A percentile compares a stretch with the other conserved stretches of the same genome.
phyloP scores from a whole-genome alignment of 1,139 yeast genomes.

The Candida tetrigidarum region DNA sequence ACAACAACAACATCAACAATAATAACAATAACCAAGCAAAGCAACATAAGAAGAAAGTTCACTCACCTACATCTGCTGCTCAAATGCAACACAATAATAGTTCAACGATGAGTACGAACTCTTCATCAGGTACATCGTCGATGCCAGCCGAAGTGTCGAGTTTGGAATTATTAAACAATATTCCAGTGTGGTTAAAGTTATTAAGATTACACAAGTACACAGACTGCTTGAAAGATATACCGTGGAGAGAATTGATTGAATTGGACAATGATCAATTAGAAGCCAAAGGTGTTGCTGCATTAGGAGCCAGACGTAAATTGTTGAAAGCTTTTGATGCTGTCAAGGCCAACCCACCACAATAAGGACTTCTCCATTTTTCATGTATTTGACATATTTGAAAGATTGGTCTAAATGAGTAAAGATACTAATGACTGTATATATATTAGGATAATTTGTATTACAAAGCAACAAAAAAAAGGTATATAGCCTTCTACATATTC shows the following conservation, averaged over 20 bases:
- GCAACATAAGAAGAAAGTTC: conserved; percentile 13
- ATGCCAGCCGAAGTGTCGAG: conserved; percentile 72
- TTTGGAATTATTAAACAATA: conserved; percentile 66
- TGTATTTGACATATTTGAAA: conserved; percentile 16
- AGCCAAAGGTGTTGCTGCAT: conserved; percentile 83
- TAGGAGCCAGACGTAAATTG: conserved; percentile 93
- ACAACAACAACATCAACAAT: conserved; percentile 15
- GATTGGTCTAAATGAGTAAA: neutral
- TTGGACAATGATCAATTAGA: conserved; percentile 73
- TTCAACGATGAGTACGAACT: conserved; percentile 13
- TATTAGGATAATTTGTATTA: conserved; percentile 1
- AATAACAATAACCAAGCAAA: conserved; percentile 10
- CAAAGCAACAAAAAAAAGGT: conserved; percentile 1
- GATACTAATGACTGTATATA: too few species aligned
- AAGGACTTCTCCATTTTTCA: neutral
- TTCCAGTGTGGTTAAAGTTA: conserved; percentile 92
- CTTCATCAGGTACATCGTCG: conserved; percentile 33
- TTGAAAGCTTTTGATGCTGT: conserved; percentile 90
- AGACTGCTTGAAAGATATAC: conserved; percentile 71
- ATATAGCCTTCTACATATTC: neutral
- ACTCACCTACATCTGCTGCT: conserved; percentile 15
- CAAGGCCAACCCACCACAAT: conserved; percentile 27
- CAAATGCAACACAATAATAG: conserved; percentile 12
- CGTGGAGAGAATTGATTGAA: conserved; percentile 80
- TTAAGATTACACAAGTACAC: conserved; percentile 93